Base-by-base conservation (phyloP, 345 rosid genomes). In the Brassica juncea region DNA sequence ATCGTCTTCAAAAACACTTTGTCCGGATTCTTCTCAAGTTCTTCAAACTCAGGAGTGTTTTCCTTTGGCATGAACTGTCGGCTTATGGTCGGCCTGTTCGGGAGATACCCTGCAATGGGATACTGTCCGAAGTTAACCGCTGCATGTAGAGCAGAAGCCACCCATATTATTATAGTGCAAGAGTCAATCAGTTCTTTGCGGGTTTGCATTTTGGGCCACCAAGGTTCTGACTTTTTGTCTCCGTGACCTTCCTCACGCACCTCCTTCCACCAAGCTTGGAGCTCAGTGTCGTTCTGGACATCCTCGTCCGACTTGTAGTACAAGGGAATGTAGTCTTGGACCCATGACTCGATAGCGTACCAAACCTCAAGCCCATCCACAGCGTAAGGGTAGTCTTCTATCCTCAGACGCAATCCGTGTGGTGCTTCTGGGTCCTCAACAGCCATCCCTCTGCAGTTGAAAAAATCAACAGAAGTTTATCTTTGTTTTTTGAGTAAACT, bases 321-420 rank as follows among this genome's bases (percentile, higher is more conserved):
- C 78, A 85, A 73, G 14, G 65, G 25, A 67, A 86, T 85, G 80
- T 87, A 92, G 68, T 89, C 88, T 52, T 37, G 72, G 1, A 92
- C 97, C 97, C 93, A 92, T 44, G 84, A 73, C 68, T 85, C 82
- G 30, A 90, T 90, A 14, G 91, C 92, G 27, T 86, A 86, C 93
- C 94, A 92, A 23, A 92, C 84, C 78, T 89, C 90, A 3, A 92
- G 88, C 34, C 97, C 93, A 47, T 92, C 94, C 1, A 90, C 93
- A 0, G 93, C 94, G 15, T 84, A 92, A 6, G 94, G 94, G 68
- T 92, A 90, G 84, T 92, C 94, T 77, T 89, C 74, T 61, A 88
- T 85, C 58, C 84, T 71, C 39, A 92, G 70, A 61, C 89, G 88
- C 16, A 90, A 63, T 1, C 94, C 92, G 0, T 88, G 87, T 9